phyloP scores from a whole-genome alignment of 2,329 filamentous ascomycete species.

The Coniochaeta sp. region DNA sequence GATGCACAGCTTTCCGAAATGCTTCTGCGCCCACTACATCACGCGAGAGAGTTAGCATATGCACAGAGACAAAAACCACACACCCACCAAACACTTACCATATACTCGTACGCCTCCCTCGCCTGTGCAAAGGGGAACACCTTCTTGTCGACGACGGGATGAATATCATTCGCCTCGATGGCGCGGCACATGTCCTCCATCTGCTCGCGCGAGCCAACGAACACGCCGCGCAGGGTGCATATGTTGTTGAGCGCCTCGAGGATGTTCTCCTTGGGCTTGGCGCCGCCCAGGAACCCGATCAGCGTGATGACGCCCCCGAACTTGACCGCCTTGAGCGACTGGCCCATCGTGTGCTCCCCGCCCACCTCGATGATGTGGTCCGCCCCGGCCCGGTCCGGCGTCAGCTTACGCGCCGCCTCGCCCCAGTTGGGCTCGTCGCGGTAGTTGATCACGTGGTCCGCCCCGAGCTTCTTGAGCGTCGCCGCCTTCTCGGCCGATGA shows the following conservation, averaged over 20 bases:
- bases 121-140: conserved; percentile 29
- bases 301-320: conserved; percentile 25
- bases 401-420: conserved; percentile 40
- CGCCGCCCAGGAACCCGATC: conserved; percentile 33
- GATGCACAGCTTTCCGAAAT: conserved; percentile 49
- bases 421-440: conserved; percentile 44
- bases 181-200: conserved; percentile 35
- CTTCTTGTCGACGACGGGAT: conserved; percentile 30
- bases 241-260: conserved; percentile 37
- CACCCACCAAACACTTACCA: conserved; percentile 24
- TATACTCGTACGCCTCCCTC: conserved; percentile 43
- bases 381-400: conserved; percentile 36
- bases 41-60: background rate
- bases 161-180: conserved; percentile 34
- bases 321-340: conserved; percentile 23
- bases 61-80: background rate
- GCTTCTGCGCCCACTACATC: conserved; percentile 37
- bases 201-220: conserved; percentile 29
- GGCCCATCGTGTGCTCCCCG: conserved; percentile 40
- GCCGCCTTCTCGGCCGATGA: conserved; percentile 41
- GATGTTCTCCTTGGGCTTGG: conserved; percentile 40
- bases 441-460: conserved; percentile 52
- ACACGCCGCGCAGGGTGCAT: conserved; percentile 32
- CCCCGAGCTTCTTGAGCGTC: conserved; percentile 42
- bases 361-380: conserved; percentile 51